A percentile compares a stretch with the other conserved stretches of the same genome.
phyloP scores from a whole-genome alignment of 352 stramenopile genomes.

The Globisporangium irregulare region DNA sequence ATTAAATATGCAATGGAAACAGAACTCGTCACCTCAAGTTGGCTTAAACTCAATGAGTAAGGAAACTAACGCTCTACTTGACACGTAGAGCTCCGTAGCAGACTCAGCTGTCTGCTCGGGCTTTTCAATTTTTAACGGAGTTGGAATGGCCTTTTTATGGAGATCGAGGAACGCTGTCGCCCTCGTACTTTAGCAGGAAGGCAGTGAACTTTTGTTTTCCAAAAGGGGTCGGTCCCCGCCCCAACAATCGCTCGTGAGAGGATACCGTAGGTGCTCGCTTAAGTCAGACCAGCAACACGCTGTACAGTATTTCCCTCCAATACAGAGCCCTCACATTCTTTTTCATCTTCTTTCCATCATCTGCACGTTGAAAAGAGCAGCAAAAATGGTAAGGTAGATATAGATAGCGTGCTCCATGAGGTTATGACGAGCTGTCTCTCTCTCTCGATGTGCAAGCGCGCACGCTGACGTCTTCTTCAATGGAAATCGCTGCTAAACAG shows the following conservation, averaged over 20 bases:
- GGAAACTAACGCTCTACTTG: constrained; percentile 88
- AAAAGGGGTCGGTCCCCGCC: constrained; percentile 52
- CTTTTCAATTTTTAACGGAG: constrained; percentile 71
- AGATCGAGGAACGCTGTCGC: constrained; percentile 6
- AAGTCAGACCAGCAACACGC: background rate
- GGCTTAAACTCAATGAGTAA: constrained; percentile 94
- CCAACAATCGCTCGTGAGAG: background rate
- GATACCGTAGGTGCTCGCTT: background rate
- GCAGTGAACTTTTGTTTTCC: constrained; percentile 19
- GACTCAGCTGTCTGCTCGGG: constrained; percentile 42
- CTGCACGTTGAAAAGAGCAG: background rate
- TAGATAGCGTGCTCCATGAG: background rate
- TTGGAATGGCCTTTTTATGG: constrained; percentile 63
- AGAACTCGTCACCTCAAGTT: background rate
- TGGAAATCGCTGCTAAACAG: background rate
- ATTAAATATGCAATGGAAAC: background rate
- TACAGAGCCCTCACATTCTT: background rate
- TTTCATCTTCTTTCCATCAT: background rate
- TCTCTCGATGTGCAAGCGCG: background rate
- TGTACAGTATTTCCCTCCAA: background rate
- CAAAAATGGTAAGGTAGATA: constrained; percentile 2
- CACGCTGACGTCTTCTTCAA: background rate
- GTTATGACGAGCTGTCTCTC: background rate
- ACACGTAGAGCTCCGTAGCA: constrained; percentile 69
- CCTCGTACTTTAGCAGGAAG: constrained; percentile 42